These are phyloP conservation scores for Glycine soja DNA, from an alignment of 306 rosid genomes.

Conservation along the genomic window DNA sequence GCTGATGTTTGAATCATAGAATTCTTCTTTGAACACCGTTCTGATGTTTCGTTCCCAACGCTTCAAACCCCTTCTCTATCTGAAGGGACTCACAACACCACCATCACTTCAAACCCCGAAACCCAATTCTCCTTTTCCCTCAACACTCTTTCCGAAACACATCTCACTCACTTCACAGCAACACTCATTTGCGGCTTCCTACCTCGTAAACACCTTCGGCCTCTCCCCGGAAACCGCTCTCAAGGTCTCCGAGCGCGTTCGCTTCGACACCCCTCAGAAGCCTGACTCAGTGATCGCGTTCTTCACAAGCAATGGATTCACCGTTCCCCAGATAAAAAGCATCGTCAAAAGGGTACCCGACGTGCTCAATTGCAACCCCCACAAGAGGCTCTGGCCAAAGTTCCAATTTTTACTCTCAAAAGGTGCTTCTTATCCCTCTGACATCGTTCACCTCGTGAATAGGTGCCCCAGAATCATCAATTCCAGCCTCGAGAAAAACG, in stretches of 20 bases:
- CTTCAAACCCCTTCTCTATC: background rate
- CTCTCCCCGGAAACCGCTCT: conserved; percentile 51
- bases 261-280: conserved; percentile 42
- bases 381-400: conserved; percentile 37
- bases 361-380: background rate
- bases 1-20: no score
- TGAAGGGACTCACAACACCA: background rate
- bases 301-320: conserved; percentile 31
- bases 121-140: background rate
- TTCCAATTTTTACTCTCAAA: conserved; percentile 43
- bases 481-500: conserved; percentile 11
- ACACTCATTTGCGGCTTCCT: conserved; percentile 47
- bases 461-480: background rate
- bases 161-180: background rate
- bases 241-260: conserved; percentile 35
- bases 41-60: background rate
- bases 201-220: conserved; percentile 47
- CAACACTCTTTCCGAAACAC: background rate
- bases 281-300: conserved; percentile 45
- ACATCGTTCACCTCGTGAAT: conserved; percentile 12
- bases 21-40: background rate
- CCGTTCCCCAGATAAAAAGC: background rate
- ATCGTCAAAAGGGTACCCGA: background rate
- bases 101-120: background rate
- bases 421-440: conserved; percentile 37